A percentile compares a stretch with the other conserved stretches of the same genome.
These are phyloP conservation scores for Zea luxurians DNA, from an alignment of 176 grass and related monocot genomes.

Conservation along the genomic window DNA sequence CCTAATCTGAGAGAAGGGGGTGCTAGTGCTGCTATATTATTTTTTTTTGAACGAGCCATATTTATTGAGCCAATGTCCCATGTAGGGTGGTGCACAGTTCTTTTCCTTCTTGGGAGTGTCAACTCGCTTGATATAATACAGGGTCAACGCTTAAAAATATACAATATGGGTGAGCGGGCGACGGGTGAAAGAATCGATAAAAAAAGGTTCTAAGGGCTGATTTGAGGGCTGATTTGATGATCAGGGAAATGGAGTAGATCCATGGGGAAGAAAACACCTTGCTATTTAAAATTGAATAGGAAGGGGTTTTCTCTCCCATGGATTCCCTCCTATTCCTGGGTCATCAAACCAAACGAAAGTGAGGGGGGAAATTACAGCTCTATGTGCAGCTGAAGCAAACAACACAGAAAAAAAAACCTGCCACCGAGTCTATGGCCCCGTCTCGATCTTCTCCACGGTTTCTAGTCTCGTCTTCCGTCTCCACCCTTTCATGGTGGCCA, in stretches of 20 bases:
- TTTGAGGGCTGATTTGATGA: not conserved
- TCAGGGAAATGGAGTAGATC: too few species aligned
- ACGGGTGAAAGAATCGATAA: constrained; percentile 43
- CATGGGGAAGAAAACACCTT: too few species aligned
- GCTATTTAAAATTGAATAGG: too few species aligned
- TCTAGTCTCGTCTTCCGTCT: constrained; percentile 90
- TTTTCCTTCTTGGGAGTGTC: constrained; percentile 16
- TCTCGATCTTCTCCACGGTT: constrained; percentile 83
- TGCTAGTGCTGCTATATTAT: not conserved
- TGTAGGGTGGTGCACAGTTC: constrained; percentile 7
- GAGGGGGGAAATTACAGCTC: constrained; percentile 43
- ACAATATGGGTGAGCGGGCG: constrained; percentile 35
- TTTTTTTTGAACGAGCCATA: not conserved
- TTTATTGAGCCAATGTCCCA: constrained; percentile 34
- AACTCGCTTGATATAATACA: constrained; percentile 53
- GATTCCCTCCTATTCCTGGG: too few species aligned
- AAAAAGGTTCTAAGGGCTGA: constrained; percentile 20
- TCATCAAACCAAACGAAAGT: too few species aligned
- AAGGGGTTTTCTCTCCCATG: too few species aligned
- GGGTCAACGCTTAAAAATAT: constrained; percentile 45
- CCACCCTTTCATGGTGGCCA: constrained; percentile 94
- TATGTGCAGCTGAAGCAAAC: constrained; percentile 58
- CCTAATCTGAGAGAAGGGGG: not conserved
- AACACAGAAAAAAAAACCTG: constrained; percentile 27
- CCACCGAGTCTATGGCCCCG: constrained; percentile 44